phyloP scores from a whole-genome alignment of 164 flowering plant genomes.

The Macadamia tetraphylla region DNA sequence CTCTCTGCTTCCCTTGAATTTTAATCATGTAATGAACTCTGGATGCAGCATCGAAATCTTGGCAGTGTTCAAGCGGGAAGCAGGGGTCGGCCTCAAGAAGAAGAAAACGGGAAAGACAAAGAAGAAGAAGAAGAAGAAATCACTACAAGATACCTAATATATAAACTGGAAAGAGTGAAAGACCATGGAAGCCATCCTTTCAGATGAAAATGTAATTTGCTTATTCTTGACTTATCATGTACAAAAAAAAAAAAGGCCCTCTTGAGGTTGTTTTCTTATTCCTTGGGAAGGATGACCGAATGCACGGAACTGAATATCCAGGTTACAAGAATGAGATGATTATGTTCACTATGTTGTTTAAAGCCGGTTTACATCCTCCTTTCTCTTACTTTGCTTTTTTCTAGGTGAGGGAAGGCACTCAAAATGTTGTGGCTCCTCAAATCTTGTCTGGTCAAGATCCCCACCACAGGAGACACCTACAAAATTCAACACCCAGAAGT shows the following conservation, averaged over 20 bases:
- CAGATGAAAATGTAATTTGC: background rate
- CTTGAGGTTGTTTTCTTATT: conserved; percentile 4
- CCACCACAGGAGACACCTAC: conserved; percentile 74
- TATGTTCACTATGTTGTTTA: background rate
- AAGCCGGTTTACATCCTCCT: conserved; percentile 26
- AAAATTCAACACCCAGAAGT: conserved; percentile 13
- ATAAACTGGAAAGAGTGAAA: background rate
- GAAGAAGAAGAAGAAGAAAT: too few relatives aligned
- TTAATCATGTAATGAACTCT: too few relatives aligned
- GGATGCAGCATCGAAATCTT: too few relatives aligned
- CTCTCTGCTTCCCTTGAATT: too few relatives aligned
- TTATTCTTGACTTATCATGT: background rate
- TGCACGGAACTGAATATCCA: conserved; percentile 8
- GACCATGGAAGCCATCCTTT: background rate
- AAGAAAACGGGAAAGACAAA: too few relatives aligned
- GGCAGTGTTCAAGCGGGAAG: too few relatives aligned
- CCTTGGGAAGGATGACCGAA: conserved; percentile 25
- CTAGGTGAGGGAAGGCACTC: conserved; percentile 67
- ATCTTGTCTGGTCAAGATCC: conserved; percentile 92
- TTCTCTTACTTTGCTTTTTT: conserved; percentile 36
- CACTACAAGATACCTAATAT: background rate
- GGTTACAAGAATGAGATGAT: background rate
- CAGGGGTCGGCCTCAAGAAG: too few relatives aligned
- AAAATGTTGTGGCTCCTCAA: conserved; percentile 70
- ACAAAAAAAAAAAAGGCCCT: conserved; percentile 1